A percentile compares a stretch with the other conserved stretches of the same genome.
These are phyloP conservation scores for Isoetes taiwanensis DNA, from an alignment of 75 land plant species.

Conservation along the genomic window DNA sequence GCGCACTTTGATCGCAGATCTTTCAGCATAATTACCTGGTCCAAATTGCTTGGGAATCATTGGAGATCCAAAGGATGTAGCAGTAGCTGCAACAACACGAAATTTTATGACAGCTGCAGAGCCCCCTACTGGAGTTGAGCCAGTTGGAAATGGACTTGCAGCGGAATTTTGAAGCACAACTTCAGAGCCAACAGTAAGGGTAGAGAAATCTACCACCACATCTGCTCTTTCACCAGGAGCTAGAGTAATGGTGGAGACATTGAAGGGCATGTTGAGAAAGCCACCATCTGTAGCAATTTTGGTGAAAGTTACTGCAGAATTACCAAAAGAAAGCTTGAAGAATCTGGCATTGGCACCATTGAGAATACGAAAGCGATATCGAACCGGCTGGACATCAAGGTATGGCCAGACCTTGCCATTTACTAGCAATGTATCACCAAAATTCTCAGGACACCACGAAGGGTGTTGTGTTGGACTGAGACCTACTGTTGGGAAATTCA, in stretches of 20 bases:
- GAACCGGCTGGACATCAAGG: background rate
- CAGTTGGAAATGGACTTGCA: background rate
- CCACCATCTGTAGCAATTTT: slow-evolving; percentile 14
- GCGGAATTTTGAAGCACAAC: slow-evolving; percentile 7
- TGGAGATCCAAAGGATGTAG: too few species aligned
- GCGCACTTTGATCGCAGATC: too few species aligned
- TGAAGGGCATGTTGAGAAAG: too few species aligned
- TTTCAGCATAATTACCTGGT: too few species aligned
- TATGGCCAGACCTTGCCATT: slow-evolving; percentile 19
- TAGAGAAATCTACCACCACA: slow-evolving; percentile 12
- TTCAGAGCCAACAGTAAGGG: background rate
- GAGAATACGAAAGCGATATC: slow-evolving; percentile 10
- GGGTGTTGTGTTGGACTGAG: slow-evolving; percentile 5
- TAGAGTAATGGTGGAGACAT: background rate
- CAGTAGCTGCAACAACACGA: too few species aligned
- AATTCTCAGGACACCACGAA: slow-evolving; percentile 13
- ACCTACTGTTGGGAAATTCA: slow-evolving; percentile 13
- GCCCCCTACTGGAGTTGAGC: too few species aligned
- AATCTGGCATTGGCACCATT: slow-evolving; percentile 10
- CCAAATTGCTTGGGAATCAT: too few species aligned
- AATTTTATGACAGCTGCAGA: too few species aligned
- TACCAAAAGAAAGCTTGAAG: slow-evolving; percentile 4
- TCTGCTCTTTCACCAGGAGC: slow-evolving; percentile 11
- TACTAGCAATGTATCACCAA: slow-evolving; percentile 8
- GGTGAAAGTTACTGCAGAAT: background rate